Percentiles rank a stretch among this genome's conserved stretches.
phyloP scores from a whole-genome alignment of 2,329 filamentous ascomycete species.

The Verticillium klebahnii region DNA sequence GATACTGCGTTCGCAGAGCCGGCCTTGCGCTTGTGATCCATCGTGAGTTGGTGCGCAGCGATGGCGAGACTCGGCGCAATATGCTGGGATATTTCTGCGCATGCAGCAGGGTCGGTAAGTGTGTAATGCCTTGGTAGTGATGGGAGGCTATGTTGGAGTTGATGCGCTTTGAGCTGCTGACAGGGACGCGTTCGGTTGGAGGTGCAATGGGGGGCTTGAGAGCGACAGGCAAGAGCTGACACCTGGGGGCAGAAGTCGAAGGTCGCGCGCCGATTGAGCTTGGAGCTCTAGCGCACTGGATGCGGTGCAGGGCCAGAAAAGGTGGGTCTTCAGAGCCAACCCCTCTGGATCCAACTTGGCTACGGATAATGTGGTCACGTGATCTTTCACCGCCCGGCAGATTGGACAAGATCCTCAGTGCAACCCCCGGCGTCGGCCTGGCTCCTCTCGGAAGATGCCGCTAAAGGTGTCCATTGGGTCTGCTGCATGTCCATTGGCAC shows the following conservation, averaged over 20 bases:
- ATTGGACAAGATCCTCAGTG: background rate
- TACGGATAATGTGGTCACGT: background rate
- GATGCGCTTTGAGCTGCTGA: constrained; percentile 5
- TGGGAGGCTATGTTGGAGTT: constrained; percentile 3
- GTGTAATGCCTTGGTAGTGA: constrained; percentile 2
- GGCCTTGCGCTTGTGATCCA: constrained; percentile 56
- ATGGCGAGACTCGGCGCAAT: background rate
- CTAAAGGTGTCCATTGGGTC: background rate
- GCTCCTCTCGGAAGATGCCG: background rate
- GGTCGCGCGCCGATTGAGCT: background rate
- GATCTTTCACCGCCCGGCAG: background rate
- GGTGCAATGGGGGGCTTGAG: constrained; percentile 2
- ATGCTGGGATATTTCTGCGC: background rate
- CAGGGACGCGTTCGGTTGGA: constrained; percentile 10
- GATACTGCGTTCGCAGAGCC: constrained; percentile 36
- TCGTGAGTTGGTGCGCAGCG: constrained; percentile 18
- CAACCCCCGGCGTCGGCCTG: background rate
- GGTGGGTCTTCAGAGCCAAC: background rate
- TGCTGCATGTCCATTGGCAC: background rate
- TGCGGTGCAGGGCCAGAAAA: background rate
- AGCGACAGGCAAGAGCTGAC: background rate
- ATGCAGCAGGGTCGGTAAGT: background rate
- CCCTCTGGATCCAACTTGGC: too few relatives aligned
- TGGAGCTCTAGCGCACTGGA: background rate
- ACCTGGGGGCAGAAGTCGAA: background rate